Evolutionary conservation across 305 asterid genomes (phyloP), one percentile per base, ranked within the genome.

Genomic region (Caryopteris hybrid): DNA sequence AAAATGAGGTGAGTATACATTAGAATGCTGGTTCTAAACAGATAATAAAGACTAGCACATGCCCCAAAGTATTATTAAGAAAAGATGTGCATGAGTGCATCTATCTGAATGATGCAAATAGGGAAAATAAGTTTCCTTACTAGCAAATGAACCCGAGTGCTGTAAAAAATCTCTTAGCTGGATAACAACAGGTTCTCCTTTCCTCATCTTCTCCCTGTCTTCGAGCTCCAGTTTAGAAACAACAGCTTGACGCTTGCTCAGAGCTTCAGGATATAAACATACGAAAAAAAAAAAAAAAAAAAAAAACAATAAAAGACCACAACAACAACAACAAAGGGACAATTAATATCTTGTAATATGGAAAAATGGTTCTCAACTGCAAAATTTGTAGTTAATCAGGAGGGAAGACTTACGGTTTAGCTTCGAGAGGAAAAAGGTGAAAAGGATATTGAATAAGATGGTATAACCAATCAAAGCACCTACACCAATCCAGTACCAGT

Each of bases 401-500:
- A 67, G 64, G 48, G 74, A 51, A 77, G 70, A 67, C 97, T 87
- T 80, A 93, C 99, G 96, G 73, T 88, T 80, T 69, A 93, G 96
- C 74, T 78, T 85, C 38, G 89, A 73, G 69, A 93, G 90, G 82
- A 79, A 86, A 47, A 88, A 50, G 47, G 99, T 90, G 71, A 93
- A 93, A 56, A 93, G 95, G 82, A 82, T 13, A 68, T 93, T 93
- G 87, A 93, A 87, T 61, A 93, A 71, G 80, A 84, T 64, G 34
- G 95, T 90, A 64, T 90, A 93, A 68, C 96, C 99, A 18, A 87
- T 82, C 88, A 93, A 74, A 60, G 94, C 99, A 69, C 92, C 95
- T 53, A 93, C 79, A 48, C 99, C 99, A 66, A 93, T 90, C 97
- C 97, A 93, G 79, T 93, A 93, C 99, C 99, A 93, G 80, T 87